Evolutionary conservation across 345 rosid genomes (phyloP), one percentile per base, ranked within the genome.

Genomic region (Gynandropsis gynandra): DNA sequence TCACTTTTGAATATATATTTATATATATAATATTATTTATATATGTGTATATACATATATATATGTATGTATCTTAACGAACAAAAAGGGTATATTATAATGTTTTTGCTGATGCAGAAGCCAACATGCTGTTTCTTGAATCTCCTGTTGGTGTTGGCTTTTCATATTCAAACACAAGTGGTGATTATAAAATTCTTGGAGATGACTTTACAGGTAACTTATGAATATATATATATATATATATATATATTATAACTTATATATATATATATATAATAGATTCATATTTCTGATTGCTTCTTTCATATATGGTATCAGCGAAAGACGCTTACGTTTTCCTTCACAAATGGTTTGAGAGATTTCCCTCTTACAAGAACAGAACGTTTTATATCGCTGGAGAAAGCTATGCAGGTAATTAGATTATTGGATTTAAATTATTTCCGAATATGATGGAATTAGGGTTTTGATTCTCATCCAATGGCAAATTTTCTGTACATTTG

Each of bases 111-210:
- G 71, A 58, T 29, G 71, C 81, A 89, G 97, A 75, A 66, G 97
- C 95, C 71, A 89, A 89, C 72, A 74, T 89, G 69, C 61, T 89
- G 58, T 89, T 89, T 73, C 59, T 86, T 65, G 97, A 86, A 70
- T 89, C 97, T 59, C 97, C 97, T 0, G 70, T 78, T 61, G 94
- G 97, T 39, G 97, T 89, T 64, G 97, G 97, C 31, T 89, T 85
- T 83, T 89, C 97, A 8, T 81, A 86, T 75, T 83, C 96, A 47
- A 89, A 86, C 54, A 74, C 83, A 36, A 76, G 75, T 10, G 53
- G 63, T 43, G 95, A 89, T 70, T 81, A 80, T 70, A 56, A 36
- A 37, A 54, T 32, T 16, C 48, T 86, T 4, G 95, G 84, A 16
- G 97, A 89, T 68, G 76, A 75, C 46, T 75, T 81, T 58, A 77